A percentile compares a stretch with the other conserved stretches of the same genome.
phyloP scores from a whole-genome alignment of 2,329 filamentous ascomycete species.

The Fusarium subtropicale region DNA sequence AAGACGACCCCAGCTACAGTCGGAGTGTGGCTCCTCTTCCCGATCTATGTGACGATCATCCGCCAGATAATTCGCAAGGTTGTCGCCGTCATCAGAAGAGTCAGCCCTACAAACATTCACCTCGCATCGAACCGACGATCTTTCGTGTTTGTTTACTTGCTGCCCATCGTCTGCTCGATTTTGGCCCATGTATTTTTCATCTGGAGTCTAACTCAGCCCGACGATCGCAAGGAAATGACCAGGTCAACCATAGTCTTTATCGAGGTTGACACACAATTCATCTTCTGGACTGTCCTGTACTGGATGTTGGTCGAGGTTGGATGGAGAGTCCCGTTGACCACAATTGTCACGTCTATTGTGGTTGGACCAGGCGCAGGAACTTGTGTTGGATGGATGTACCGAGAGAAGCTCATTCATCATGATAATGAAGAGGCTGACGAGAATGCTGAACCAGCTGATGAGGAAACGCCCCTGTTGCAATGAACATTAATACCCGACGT shows the following conservation, averaged over 20 bases:
- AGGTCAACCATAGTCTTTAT: constrained; percentile 59
- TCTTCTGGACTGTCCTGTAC: constrained; percentile 62
- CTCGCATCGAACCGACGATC: constrained; percentile 57
- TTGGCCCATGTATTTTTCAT: constrained; percentile 58
- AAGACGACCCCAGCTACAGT: constrained; percentile 54
- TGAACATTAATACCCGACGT: constrained; percentile 18
- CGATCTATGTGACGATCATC: constrained; percentile 60
- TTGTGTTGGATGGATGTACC: constrained; percentile 55
- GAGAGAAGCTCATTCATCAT: constrained; percentile 52
- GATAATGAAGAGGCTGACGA: constrained; percentile 23
- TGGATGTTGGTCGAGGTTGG: constrained; percentile 66
- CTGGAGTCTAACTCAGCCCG: constrained; percentile 53
- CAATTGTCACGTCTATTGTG: constrained; percentile 47
- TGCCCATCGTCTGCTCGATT: constrained; percentile 59
- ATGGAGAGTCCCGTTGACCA: constrained; percentile 54
- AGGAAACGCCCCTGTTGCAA: constrained; percentile 53
- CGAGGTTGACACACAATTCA: constrained; percentile 59
- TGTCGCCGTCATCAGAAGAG: constrained; percentile 42
- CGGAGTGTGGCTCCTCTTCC: constrained; percentile 64
- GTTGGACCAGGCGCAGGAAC: constrained; percentile 55
- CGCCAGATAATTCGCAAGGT: constrained; percentile 54
- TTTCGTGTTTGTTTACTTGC: constrained; percentile 57
- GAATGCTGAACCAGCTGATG: constrained; percentile 39
- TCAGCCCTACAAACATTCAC: constrained; percentile 52
- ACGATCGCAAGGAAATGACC: constrained; percentile 64